A percentile compares a stretch with the other conserved stretches of the same genome.
Conservation (phyloP, 305 asterid species). For the Lippia alba region DNA sequence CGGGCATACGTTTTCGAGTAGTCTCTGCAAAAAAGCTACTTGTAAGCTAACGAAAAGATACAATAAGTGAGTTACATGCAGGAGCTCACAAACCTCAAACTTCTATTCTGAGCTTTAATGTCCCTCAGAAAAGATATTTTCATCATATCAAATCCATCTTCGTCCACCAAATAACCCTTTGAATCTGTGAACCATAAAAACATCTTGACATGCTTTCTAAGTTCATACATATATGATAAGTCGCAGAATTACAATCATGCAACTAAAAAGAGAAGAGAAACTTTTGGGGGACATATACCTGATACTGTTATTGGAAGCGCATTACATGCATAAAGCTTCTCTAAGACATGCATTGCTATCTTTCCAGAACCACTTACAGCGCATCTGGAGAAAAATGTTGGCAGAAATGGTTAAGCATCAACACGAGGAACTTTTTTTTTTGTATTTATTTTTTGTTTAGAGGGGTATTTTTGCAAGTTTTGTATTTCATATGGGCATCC, state of each 20-base stretch:
- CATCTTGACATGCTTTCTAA: neutral
- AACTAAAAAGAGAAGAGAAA: neutral
- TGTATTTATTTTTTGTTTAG: no score
- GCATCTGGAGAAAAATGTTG: conserved; percentile 64
- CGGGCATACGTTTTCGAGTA: conserved; percentile 98
- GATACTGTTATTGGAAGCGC: conserved; percentile 95
- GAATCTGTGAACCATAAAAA: conserved; percentile 64
- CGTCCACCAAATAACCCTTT: conserved; percentile 96
- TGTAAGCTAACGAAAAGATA: conserved; percentile 39
- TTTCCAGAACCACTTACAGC: conserved; percentile 98
- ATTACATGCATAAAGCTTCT: conserved; percentile 93
- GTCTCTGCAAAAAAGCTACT: conserved; percentile 64
- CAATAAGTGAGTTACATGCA: conserved; percentile 22
- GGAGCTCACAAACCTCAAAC: conserved; percentile 70
- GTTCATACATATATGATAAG: neutral
- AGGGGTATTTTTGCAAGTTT: no score
- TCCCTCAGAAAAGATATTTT: conserved; percentile 89
- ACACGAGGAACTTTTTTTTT: no score
- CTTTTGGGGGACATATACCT: conserved; percentile 45
- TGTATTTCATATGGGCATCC: no score
- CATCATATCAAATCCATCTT: conserved; percentile 95
- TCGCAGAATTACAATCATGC: neutral
- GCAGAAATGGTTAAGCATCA: conserved; percentile 26
- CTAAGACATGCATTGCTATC: conserved; percentile 96
- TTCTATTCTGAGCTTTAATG: conserved; percentile 89